Evolutionary conservation across 345 rosid species (phyloP).

Genomic region (Aethionema arabicum): DNA sequence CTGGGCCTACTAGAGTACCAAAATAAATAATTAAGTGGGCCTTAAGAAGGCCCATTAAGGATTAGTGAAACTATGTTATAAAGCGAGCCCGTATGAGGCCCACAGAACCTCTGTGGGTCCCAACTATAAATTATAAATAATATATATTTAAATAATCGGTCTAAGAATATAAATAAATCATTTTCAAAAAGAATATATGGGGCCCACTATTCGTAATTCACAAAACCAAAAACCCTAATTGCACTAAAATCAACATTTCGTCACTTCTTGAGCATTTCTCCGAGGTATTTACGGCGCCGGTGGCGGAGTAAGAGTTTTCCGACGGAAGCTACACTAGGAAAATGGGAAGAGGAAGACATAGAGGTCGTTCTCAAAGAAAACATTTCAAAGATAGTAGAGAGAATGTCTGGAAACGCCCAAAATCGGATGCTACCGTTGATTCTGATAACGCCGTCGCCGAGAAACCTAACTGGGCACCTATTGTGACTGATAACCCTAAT

Average conservation of each 20-base stretch:
- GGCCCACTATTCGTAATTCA: no score
- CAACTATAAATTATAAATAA: no score
- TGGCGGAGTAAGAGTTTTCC: conserved; percentile 24
- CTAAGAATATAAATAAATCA: no score
- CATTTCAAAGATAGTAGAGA: conserved; percentile 85
- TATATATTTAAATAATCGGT: no score
- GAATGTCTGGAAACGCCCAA: conserved; percentile 81
- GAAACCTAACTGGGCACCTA: conserved; percentile 35
- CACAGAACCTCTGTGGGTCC: no score
- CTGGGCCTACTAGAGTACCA: no score
- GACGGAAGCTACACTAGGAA: conserved; percentile 4
- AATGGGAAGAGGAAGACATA: conserved; percentile 65
- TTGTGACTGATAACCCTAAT: conserved; percentile 61
- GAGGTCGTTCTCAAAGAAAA: conserved; percentile 81
- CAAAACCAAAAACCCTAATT: neutral
- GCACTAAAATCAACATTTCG: neutral
- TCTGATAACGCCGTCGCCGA: conserved; percentile 33
- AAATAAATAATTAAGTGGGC: no score
- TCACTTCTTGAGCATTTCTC: neutral
- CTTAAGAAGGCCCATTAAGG: no score
- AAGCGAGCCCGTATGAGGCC: no score
- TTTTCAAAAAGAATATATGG: no score
- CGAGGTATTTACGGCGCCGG: conserved; percentile 24
- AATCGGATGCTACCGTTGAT: conserved; percentile 52
- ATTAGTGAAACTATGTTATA: no score